Conservation (phyloP, 805 yeast species). For the Candida chauliodis region DNA sequence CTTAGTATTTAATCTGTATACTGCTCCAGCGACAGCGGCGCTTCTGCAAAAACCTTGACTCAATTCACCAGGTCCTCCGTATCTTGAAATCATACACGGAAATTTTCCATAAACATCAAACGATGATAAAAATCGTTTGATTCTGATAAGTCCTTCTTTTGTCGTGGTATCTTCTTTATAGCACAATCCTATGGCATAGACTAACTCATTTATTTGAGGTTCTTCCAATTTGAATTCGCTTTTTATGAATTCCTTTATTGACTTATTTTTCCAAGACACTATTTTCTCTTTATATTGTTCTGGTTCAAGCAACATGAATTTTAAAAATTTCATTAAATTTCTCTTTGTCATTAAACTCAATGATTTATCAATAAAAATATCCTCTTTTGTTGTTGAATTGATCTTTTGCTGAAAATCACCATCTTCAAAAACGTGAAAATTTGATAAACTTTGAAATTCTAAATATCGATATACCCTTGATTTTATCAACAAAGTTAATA, state of each 20-base stretch:
- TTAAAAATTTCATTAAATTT: constrained; percentile 83
- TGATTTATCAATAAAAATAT: constrained; percentile 85
- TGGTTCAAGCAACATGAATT: constrained; percentile 62
- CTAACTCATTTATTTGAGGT: constrained; percentile 78
- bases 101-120: constrained; percentile 92
- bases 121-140: constrained; percentile 77
- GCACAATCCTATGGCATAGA: constrained; percentile 82
- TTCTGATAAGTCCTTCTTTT: constrained; percentile 72
- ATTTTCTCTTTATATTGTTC: constrained; percentile 54
- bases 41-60: constrained; percentile 96
- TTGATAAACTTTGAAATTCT: constrained; percentile 85
- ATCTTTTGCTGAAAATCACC: constrained; percentile 80
- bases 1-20: constrained; percentile 76
- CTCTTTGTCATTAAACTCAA: constrained; percentile 75
- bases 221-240: constrained; percentile 66
- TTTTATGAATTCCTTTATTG: constrained; percentile 58
- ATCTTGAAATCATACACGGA: constrained; percentile 88
- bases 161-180: constrained; percentile 58
- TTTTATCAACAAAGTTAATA: constrained; percentile 71
- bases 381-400: constrained; percentile 73
- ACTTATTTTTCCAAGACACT: constrained; percentile 49
- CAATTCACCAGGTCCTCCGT: constrained; percentile 94
- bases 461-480: constrained; percentile 87
- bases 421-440: constrained; percentile 91
- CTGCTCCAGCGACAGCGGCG: constrained; percentile 97